Evolutionary conservation across 176 grass and related monocot species (phyloP), one percentile per base, ranked within the genome.

Genomic region (Triticum timopheevii): DNA sequence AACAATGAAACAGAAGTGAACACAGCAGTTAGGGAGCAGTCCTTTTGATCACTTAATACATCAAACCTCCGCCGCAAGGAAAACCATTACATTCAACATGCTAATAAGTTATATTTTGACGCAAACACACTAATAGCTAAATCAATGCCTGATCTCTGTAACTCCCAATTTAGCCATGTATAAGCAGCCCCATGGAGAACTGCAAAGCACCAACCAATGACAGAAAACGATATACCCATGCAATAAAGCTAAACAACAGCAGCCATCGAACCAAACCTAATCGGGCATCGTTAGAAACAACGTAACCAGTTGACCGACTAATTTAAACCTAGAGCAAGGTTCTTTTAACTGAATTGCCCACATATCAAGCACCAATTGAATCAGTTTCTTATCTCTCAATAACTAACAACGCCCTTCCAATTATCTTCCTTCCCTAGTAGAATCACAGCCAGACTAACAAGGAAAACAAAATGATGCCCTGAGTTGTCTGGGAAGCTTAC

Each of bases 401-500:
- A 73, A 64, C 31, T 38, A 80, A 80, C n/a, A 73, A 84, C 67
- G 24, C 16, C 19, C 27, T 31, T n/a, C 38, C 35, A 40, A 11
- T 13, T 7, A 47, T 25, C 22, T 72, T 33, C 33, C 15, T 15
- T 7, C 10, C 11, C 13, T 15, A 72, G 42, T 22, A 64, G 33
- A 19, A 83, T 38, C 38, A 50, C 44, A 44, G 52, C 13, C 8
- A 61, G 65, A 76, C 9, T 16, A 52, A n/a, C 13, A 13, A 27
- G 11, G 62, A 9, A 86, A 84, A 34, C 38, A 28, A 75, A 35
- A 61, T 10, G 36, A 10, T n/a, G 58, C 10, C 17, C 4, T 39
- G 62, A 19, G 36, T 8, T 35, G 30, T 11, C 9, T 20, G 2
- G 72, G 47, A 24, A 1, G 89, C 90, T 80, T 72, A 94, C 96